Conservation (phyloP, 768 basidiomycete species). For the Termitomyces eurrhizus region DNA sequence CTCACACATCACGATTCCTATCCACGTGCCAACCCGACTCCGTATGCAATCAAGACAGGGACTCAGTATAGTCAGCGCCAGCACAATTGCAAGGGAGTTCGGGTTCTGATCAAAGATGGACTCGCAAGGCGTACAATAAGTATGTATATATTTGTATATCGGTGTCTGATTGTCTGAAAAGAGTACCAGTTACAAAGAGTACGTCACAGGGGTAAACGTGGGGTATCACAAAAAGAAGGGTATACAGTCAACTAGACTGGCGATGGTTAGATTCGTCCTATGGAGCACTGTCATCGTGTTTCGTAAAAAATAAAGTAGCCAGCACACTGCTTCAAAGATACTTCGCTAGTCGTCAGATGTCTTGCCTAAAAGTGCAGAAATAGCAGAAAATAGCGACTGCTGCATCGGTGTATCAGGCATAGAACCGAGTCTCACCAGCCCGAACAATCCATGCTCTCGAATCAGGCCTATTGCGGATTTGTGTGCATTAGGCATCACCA, state of each 20-base stretch:
- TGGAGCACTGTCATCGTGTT: background rate
- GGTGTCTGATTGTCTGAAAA: background rate
- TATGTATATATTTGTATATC: background rate
- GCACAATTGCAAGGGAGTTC: too few relatives aligned
- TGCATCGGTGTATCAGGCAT: conserved; percentile 5
- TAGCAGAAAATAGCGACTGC: conserved; percentile 7
- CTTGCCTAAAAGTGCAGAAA: conserved; percentile 7
- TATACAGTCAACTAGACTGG: background rate
- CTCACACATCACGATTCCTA: background rate
- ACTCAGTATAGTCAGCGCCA: too few relatives aligned
- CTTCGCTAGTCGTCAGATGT: background rate
- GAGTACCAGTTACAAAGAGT: background rate
- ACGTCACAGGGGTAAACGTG: background rate
- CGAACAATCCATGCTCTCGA: conserved; percentile 8
- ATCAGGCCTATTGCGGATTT: conserved; percentile 1
- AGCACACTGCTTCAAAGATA: background rate
- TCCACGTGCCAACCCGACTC: background rate
- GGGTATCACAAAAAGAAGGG: background rate
- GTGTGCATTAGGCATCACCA: conserved; percentile 4
- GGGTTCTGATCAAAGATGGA: too few relatives aligned
- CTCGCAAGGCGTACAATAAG: background rate
- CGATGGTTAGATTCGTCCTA: background rate
- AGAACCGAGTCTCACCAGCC: conserved; percentile 1
- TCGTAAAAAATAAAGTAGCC: background rate
- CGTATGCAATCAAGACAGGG: background rate